Evolutionary conservation across 2,329 filamentous ascomycete species (phyloP), one percentile per base, ranked within the genome.

Genomic region (Aspergillus oerlinghausenensis): DNA sequence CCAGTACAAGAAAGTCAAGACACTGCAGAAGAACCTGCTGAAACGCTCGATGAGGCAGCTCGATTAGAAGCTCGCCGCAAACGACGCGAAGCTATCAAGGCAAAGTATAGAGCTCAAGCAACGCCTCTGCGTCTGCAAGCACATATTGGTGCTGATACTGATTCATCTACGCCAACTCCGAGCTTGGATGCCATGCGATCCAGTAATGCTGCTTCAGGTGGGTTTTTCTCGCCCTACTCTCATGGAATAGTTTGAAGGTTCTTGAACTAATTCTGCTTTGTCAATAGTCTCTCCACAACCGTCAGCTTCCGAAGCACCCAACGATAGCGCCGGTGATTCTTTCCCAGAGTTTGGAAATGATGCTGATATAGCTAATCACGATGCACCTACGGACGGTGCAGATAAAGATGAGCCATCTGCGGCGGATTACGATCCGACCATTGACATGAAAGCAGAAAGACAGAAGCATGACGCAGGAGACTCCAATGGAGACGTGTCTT

Each of bases 381-480:
- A 68, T 65, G 60, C 69, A 55, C 63, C 73, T 61, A 64, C 75
- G 61, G 64, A 70, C 45, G 71, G 70, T 62, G 73, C 74, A 60
- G 83, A 85, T 49, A 82, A 83, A 53, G 88, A 94, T 66, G 90
- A 88, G 6, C 89, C 90, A 5, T 96, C 92, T n/a, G 92, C 92
- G 49, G 92, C 91, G 57, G 90, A 96, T 72, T 96, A 96, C 70
- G 90, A 96, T 68, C 92, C 92, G 1, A 94, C 87, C 1, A 80
- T 87, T 63, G 92, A 97, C 69, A 94, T 93, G 89, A 82, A 88
- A 70, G 90, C 95, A 72, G 92, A 96, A 64, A 85, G 86, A 66
- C 81, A 85, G 57, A 85, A 88, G 55, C 85, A 89, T 66, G 86
- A 87, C 62, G 80, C 85, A 64, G 83, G 86, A 57, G 80, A 85